phyloP scores from a whole-genome alignment of 345 rosid species.

The Euclidium syriacum region DNA sequence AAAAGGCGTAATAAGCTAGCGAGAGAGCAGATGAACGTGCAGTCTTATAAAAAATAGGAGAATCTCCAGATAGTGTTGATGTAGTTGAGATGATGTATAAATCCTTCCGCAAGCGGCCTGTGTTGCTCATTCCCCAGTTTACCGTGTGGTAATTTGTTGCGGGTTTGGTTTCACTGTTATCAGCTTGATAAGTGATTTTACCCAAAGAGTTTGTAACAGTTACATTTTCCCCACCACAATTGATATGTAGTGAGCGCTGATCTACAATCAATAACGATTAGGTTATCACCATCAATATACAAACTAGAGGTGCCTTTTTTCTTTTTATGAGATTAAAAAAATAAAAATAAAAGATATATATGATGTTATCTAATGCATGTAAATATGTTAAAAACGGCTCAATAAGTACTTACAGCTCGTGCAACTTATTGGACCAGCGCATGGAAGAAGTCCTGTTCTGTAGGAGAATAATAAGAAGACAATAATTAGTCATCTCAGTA shows the following conservation, averaged over 20 bases:
- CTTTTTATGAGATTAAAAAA: neutral
- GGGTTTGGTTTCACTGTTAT: neutral
- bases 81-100: neutral
- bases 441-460: conserved; percentile 17
- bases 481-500: neutral
- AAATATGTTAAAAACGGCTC: neutral
- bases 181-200: neutral
- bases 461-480: neutral
- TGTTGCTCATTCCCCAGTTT: neutral
- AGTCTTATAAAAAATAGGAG: conserved; percentile 27
- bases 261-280: too few relatives aligned
- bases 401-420: neutral
- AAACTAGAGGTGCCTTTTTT: too few relatives aligned
- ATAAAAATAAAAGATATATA: neutral
- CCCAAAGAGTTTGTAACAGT: neutral
- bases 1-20: conserved; percentile 54
- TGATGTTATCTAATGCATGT: too few relatives aligned
- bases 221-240: conserved; percentile 23
- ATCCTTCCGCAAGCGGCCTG: neutral
- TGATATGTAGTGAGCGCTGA: conserved; percentile 22
- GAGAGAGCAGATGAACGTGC: conserved; percentile 62
- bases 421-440: neutral
- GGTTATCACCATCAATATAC: neutral
- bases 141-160: neutral
- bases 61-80: neutral